Conservation (phyloP, 2,329 filamentous ascomycete species). For the Mycogone perniciosa region DNA sequence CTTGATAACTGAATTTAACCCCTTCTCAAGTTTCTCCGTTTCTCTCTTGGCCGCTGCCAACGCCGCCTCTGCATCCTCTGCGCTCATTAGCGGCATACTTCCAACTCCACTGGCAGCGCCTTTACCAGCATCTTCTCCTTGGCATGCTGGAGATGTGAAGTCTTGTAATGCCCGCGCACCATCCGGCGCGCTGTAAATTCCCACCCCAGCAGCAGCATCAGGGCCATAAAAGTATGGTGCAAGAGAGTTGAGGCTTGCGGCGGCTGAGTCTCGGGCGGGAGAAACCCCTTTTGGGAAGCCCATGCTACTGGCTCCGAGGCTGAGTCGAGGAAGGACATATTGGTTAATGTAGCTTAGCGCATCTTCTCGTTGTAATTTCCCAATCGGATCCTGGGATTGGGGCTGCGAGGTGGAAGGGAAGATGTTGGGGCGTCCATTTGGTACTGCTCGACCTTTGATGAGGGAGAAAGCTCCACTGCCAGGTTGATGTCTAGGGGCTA, state of each 20-base stretch:
- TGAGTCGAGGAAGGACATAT: conserved; percentile 56
- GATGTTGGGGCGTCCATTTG: conserved; percentile 56
- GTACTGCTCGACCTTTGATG: conserved; percentile 58
- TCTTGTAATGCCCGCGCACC: conserved; percentile 30
- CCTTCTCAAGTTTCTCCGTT: conserved; percentile 57
- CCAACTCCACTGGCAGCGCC: conserved; percentile 25
- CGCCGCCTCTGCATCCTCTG: conserved; percentile 57
- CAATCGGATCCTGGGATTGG: conserved; percentile 50
- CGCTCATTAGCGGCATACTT: conserved; percentile 51
- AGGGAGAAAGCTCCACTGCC: conserved; percentile 52
- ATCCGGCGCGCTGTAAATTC: conserved; percentile 36
- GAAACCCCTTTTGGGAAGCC: conserved; percentile 32
- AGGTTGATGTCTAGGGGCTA: conserved; percentile 49
- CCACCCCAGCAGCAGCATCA: conserved; percentile 38
- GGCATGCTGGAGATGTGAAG: conserved; percentile 24
- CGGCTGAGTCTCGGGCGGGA: conserved; percentile 38
- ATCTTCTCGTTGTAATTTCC: conserved; percentile 61
- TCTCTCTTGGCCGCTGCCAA: conserved; percentile 49
- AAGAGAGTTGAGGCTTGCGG: conserved; percentile 47
- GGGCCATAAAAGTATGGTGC: conserved; percentile 52
- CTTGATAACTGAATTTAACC: conserved; percentile 51
- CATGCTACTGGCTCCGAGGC: conserved; percentile 44
- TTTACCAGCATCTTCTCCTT: conserved; percentile 26
- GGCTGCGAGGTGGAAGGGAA: conserved; percentile 46
- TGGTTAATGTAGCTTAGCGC: conserved; percentile 64